Evolutionary conservation across 2,329 filamentous ascomycete genomes (phyloP), one percentile per base, ranked within the genome.

Genomic region (Calonectria ilicicola): DNA sequence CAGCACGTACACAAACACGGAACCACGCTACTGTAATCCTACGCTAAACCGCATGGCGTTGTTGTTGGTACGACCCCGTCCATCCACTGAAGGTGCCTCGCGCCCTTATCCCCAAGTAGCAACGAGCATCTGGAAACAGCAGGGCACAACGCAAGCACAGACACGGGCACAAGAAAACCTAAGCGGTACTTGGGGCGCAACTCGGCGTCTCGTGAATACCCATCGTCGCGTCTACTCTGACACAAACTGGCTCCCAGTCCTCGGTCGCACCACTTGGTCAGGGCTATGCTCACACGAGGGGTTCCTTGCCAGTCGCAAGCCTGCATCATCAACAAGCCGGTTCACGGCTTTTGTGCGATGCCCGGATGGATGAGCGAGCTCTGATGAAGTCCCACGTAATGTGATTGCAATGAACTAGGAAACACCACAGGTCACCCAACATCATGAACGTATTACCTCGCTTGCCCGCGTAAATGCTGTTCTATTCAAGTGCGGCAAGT

Each of bases 271-370:
- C 38, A 49, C 53, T 58, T 69, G 38, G 62, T 62, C 38, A 60
- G 62, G 69, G n/a, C 53, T 71, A 15, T 44, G 32, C 46, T 67
- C 40, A 46, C 58, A 46, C 63, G 66, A 51, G 66, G 66, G 27
- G 51, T 72, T 72, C 72, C 60, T 69, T 58, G 75, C 67, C 72
- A 60, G 74, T 77, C 69, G 67, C 60, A 49, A 65, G 63, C 62
- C 70, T 63, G 65, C 73, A 72, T 56, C 60, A 70, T 58, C 32
- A 40, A 40, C 32, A 40, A 40, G 71, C 75, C 72, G 70, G 70
- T 72, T 76, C 73, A 67, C 73, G 70, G 70, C 47, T 49, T 72
- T 64, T 76, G 74, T 70, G 12, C 10, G 74, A 75, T 74, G 72
- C 47, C 65, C 62, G 47, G 58, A 77, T 68, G 73, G 69, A 66